Evolutionary conservation across 768 basidiomycete genomes (phyloP), one percentile per base, ranked within the genome.

Genomic region (Amanita muscaria): DNA sequence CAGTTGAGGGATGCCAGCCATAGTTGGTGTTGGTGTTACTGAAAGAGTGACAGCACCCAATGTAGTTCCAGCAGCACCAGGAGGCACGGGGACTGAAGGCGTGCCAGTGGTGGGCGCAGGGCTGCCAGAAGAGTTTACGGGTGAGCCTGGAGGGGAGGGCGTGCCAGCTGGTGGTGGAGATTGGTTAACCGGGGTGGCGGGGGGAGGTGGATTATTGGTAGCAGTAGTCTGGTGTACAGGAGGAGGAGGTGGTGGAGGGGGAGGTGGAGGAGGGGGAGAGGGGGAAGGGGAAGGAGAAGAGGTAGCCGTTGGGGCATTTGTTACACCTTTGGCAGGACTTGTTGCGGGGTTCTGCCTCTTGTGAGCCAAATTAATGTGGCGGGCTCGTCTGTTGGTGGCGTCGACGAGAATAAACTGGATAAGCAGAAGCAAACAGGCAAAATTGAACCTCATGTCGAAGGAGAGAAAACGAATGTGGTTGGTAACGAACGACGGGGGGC

Each of bases 381-480:
- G 64, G 30, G 60, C 59, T 43, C 60, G 57, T 12, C 56, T 57
- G 40, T 63, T 56, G n/a, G n/a, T n/a, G 29, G 70, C 74, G 51
- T 65, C 58, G 46, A 58, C 64, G 23, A 56, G 53, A 36, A 58
- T 52, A 51, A 74, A 50, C 39, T 60, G 51, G 44, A 72, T 50
- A 27, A 65, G 57, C 31, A 75, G 72, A 61, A 79, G 60, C 61
- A 70, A 55, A 59, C 67, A 55, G 34, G 75, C 51, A 50, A 64
- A 51, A 50, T 61, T 60, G 49, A 73, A 53, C 57, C 66, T 72
- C 76, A 79, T 77, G 50, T 55, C 48, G 50, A 56, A 27, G 55
- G 57, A 35, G 44, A 56, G 49, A 57, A 47, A 58, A 62, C 43
- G 48, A 57, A 55, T 46, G 59, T 54, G 49, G 49, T 15, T 48